Evolutionary conservation across 371 early-diverging fungal genomes (phyloP), one percentile per base, ranked within the genome.

Genomic region (Encephalitozoon cuniculi): DNA sequence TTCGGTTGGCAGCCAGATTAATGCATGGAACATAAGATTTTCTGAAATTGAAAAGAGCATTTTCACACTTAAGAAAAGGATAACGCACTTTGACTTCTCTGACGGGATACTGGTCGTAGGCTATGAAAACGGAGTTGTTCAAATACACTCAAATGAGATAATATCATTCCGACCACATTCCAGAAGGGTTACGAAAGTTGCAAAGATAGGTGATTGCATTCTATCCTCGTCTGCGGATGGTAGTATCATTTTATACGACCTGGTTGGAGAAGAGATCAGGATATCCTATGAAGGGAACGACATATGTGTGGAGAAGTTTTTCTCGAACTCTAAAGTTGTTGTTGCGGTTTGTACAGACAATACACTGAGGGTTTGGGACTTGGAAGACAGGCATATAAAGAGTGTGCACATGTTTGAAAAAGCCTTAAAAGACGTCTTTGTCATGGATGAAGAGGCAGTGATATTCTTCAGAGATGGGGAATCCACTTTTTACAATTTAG

Each of bases 71-170:
- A 66, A 68, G 4, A 40, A 28, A 15, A 51, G 15, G 9, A 74
- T 79, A 53, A 44, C 70, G 4, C 7, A 43, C 8, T 79, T 79
- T 66, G 41, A 39, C 34, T 41, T 68, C 21, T 28, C 18, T 21
- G 72, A 69, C 12, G 44, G 30, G 11, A 39, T 40, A 7, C 12
- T 71, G 37, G 25, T 44, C 0, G 39, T 79, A 30, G 79, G 79
- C 11, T 79, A 74, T 66, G 64, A 68, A 43, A 51, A 69, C 34
- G 79, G 79, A 40, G 32, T 34, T 40, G 25, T 79, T 15, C 65
- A 79, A 44, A 44, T 68, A 4, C 43, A 32, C 32, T 59, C 32
- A 8, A 53, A 11, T 11, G 23, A 52, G 32, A 73, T 63, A 44
- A 66, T 55, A 23, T 51, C 28, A 37, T 40, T 69, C 4, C 54